Percentiles rank a stretch among this genome's conserved stretches.
phyloP scores from a whole-genome alignment of 2,329 filamentous ascomycete species.

The Colletotrichum eleusines region DNA sequence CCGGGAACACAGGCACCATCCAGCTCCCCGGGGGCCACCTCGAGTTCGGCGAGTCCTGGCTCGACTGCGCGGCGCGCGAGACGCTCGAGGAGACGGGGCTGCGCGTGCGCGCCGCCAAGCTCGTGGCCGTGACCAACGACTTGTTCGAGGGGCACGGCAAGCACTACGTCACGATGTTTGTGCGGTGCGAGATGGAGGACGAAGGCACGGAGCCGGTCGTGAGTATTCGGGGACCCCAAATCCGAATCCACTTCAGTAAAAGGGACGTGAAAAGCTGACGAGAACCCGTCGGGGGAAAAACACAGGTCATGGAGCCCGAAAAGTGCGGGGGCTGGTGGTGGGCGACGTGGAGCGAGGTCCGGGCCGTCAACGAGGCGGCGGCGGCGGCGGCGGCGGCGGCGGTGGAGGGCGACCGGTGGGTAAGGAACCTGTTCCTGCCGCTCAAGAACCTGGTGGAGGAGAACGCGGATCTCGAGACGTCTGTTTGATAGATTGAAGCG shows the following conservation, averaged over 20 bases:
- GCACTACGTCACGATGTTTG: constrained; percentile 82
- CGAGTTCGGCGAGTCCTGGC: constrained; percentile 74
- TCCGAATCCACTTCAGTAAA: neutral
- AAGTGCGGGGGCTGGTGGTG: constrained; percentile 66
- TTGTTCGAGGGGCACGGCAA: constrained; percentile 69
- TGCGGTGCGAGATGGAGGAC: constrained; percentile 64
- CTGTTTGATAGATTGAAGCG: neutral
- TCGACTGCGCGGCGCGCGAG: constrained; percentile 75
- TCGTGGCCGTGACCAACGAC: constrained; percentile 75
- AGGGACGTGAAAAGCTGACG: too few species aligned
- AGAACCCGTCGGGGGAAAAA: too few species aligned
- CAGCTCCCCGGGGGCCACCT: constrained; percentile 82
- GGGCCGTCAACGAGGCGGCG: constrained; percentile 38
- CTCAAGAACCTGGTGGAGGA: constrained; percentile 49
- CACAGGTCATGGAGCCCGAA: constrained; percentile 57
- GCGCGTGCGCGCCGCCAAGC: constrained; percentile 61
- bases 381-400: too few species aligned
- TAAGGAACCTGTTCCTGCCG: constrained; percentile 52
- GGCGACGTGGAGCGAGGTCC: constrained; percentile 59
- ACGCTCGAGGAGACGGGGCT: constrained; percentile 78
- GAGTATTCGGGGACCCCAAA: neutral
- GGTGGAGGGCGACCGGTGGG: too few species aligned
- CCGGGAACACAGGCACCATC: constrained; percentile 63
- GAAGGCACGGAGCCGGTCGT: constrained; percentile 58
- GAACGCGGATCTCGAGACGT: constrained; percentile 38